Evolutionary conservation across 2,329 filamentous ascomycete genomes (phyloP), one percentile per base, ranked within the genome.

Genomic region (Neonectria hederae): DNA sequence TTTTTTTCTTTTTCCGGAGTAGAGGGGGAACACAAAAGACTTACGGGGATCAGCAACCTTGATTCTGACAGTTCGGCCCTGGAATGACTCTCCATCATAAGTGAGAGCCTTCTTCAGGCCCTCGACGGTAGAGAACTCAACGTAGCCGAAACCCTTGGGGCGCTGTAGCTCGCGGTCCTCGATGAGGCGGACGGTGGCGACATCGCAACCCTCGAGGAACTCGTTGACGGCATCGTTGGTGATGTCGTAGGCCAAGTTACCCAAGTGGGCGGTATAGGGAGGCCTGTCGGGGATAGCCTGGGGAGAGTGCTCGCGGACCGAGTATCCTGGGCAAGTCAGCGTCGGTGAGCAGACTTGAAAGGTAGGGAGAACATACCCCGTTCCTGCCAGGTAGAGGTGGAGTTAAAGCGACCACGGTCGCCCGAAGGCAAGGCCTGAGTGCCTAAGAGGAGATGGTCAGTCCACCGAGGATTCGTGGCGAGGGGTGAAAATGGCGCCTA

Each of bases 61-160:
- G 78, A 98, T 91, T 78, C 93, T 90, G 78, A 99, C 94, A 76
- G 90, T 92, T 72, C 96, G 91, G 72, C 94, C 94, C 79, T 97
- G 91, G 79, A 98, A 94, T 63, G 88, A 89, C 65, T 89, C 85
- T 74, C 93, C 92, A 75, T 94, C 94, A 68, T 96, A 87, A 63
- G 89, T 88, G 69, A 99, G 87, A 61, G 96, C 96, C 81, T 94
- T 91, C 84, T 97, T 97, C 75, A 99, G 84, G 64, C 95, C 95
- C 54, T 98, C 95, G 48, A 96, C 83, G 55, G 89, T 90, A 70
- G 86, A 89, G 76, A 99, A 99, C 80, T 99, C 96, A 70, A 97
- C 95, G 79, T 99, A 99, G 66, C 95, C 96, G 75, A 99, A 99
- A 53, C 96, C 96, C 85, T 99, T 99, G 70, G 96, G 96, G 76